These are phyloP conservation scores for Arabidopsis thaliana DNA, from an alignment of 345 rosid genomes.

Conservation along the genomic window DNA sequence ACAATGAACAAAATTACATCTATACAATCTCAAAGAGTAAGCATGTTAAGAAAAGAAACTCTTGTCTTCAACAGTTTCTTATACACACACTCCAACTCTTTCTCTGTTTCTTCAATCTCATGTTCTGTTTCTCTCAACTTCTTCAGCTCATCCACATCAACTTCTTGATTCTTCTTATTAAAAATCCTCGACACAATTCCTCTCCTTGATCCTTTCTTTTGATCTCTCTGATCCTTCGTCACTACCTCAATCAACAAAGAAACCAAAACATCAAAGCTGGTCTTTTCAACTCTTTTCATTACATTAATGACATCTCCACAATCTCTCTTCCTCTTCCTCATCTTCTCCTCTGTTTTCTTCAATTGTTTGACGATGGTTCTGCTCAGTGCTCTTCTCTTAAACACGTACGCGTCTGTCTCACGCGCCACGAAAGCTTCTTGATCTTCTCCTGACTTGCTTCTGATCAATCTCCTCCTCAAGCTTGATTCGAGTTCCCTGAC, in stretches of 20 bases:
- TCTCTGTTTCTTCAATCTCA: constrained; percentile 49
- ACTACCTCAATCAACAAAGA: constrained; percentile 40
- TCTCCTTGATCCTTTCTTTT: neutral
- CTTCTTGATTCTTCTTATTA: constrained; percentile 33
- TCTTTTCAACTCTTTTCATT: constrained; percentile 46
- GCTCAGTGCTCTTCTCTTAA: constrained; percentile 45
- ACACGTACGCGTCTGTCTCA: constrained; percentile 41
- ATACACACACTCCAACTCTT: constrained; percentile 48
- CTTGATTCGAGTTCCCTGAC: constrained; percentile 46
- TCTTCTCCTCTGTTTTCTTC: constrained; percentile 41
- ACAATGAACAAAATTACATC: constrained; percentile 9
- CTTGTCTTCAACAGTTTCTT: constrained; percentile 52
- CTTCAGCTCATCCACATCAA: constrained; percentile 35
- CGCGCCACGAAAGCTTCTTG: constrained; percentile 22
- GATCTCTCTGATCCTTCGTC: neutral
- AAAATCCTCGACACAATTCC: constrained; percentile 39
- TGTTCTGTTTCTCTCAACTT: constrained; percentile 47
- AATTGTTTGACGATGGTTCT: constrained; percentile 20
- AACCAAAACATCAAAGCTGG: constrained; percentile 38
- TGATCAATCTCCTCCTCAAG: constrained; percentile 45
- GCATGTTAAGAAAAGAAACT: constrained; percentile 54
- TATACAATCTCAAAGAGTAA: constrained; percentile 36
- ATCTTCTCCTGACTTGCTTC: constrained; percentile 25
- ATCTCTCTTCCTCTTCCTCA: constrained; percentile 34
- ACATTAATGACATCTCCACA: constrained; percentile 20